Evolutionary conservation across 2,329 filamentous ascomycete genomes (phyloP), one percentile per base, ranked within the genome.

Genomic region (Claviceps spartinae): DNA sequence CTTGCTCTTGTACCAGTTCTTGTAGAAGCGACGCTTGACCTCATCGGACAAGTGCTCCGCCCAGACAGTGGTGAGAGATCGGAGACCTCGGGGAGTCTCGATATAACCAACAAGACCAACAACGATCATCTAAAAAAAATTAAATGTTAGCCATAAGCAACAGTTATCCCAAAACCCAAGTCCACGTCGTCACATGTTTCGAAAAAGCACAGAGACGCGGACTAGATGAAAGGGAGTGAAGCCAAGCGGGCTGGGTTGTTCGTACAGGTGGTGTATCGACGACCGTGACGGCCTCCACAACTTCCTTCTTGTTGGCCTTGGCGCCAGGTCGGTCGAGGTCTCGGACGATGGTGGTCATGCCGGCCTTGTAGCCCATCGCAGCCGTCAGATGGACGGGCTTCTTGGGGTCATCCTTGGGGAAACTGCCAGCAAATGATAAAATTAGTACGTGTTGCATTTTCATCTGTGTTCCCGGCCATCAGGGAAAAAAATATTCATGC

Each of bases 1-100:
- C 90, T 98, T 98, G 83, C 84, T 89, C 86, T 95, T 95, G 87
- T 98, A 98, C 93, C 93, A 98, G 86, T 98, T 98, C 89, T 97
- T 97, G 88, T 98, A 98, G 88, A 98, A 98, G 72, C 93, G 88
- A 69, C 93, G 88, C 86, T 95, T 95, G 75, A 98, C 72, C 79
- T 97, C 93, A 75, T 98, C 93, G 77, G 86, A 88, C 75, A 98
- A 76, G 75, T 98, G 93, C 84, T 97, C 93, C 70, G 93, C 93
- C 93, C 93, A 98, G 72, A 98, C 88, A 71, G 93, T 97, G 73
- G 90, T 96, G 75, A 98, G 89, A 63, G 93, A 98, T 74, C 93
- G 91, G 69, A 98, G 89, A 78, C 93, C 93, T 69, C 93, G 93
- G 74, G 93, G 93, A 71, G 93, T 98, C 83, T 98, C 93, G 76